Conservation (phyloP, 179 eudicot species). For the Nepenthes alata region DNA sequence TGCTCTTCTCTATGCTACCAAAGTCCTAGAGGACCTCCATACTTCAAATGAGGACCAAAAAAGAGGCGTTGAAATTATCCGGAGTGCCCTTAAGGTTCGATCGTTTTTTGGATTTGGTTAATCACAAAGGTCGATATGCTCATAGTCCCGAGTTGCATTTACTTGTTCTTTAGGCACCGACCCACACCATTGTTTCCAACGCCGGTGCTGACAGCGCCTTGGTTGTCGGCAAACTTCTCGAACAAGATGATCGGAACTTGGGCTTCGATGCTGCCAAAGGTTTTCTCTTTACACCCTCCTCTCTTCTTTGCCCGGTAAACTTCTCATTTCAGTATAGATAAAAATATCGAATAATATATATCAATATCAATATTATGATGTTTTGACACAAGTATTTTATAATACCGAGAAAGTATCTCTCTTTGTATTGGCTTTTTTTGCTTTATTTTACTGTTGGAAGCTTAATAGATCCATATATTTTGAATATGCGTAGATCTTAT, state of each 20-base stretch:
- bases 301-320: too few relatives aligned
- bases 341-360: too few relatives aligned
- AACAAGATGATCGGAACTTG: slow-evolving; percentile 54
- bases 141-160: not conserved
- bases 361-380: too few relatives aligned
- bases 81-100: slow-evolving; percentile 75
- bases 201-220: slow-evolving; percentile 78
- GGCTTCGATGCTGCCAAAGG: slow-evolving; percentile 92
- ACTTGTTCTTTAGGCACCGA: slow-evolving; percentile 50
- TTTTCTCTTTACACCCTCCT: slow-evolving; percentile 11
- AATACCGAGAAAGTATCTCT: too few relatives aligned
- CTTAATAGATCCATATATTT: too few relatives aligned
- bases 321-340: too few relatives aligned
- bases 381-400: too few relatives aligned
- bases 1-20: slow-evolving; percentile 77
- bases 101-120: not conserved
- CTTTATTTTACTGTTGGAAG: too few relatives aligned
- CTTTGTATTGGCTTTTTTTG: too few relatives aligned
- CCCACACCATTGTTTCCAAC: slow-evolving; percentile 62
- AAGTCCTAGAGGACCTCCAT: slow-evolving; percentile 51
- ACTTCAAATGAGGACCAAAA: slow-evolving; percentile 72
- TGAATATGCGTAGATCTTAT: too few relatives aligned
- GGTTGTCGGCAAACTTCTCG: slow-evolving; percentile 80
- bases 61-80: slow-evolving; percentile 74
- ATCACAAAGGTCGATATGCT: not conserved